phyloP scores from a whole-genome alignment of 1,284 basidiomycete genomes.

The Spongispora temasekensis region DNA sequence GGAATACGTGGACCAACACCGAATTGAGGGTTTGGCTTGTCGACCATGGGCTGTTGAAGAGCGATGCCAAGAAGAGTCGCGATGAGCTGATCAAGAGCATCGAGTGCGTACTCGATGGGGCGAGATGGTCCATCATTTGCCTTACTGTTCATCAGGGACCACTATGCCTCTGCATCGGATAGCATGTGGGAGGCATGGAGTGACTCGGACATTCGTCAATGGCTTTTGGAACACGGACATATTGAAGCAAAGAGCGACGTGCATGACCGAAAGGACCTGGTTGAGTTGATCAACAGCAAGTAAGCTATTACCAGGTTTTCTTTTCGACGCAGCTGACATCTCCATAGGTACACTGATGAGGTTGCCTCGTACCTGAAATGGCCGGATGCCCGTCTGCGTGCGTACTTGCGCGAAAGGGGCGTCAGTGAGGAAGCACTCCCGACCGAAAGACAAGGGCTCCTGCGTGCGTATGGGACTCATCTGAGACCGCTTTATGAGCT shows the following conservation, averaged over 20 bases:
- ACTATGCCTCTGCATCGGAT: slow-evolving; percentile 72
- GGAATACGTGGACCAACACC: slow-evolving; percentile 70
- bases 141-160: slow-evolving; percentile 48
- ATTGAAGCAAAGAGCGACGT: slow-evolving; percentile 57
- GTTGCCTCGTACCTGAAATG: slow-evolving; percentile 75
- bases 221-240: slow-evolving; percentile 78
- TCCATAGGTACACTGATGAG: slow-evolving; percentile 22
- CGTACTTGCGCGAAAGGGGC: slow-evolving; percentile 75
- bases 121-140: not conserved
- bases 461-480: slow-evolving; percentile 52
- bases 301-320: slow-evolving; percentile 37
- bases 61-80: slow-evolving; percentile 66
- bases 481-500: not conserved
- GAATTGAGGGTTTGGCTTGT: slow-evolving; percentile 73
- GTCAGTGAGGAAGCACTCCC: slow-evolving; percentile 68
- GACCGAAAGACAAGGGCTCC: slow-evolving; percentile 63
- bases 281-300: slow-evolving; percentile 69
- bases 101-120: slow-evolving; percentile 43
- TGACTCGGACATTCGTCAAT: slow-evolving; percentile 75
- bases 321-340: not conserved
- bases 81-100: slow-evolving; percentile 80
- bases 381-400: slow-evolving; percentile 87
- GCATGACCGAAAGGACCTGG: slow-evolving; percentile 71
- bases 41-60: slow-evolving; percentile 67
- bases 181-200: slow-evolving; percentile 75